Conservation (phyloP, 495 filamentous ascomycete species). For the Arthonia radiata region DNA sequence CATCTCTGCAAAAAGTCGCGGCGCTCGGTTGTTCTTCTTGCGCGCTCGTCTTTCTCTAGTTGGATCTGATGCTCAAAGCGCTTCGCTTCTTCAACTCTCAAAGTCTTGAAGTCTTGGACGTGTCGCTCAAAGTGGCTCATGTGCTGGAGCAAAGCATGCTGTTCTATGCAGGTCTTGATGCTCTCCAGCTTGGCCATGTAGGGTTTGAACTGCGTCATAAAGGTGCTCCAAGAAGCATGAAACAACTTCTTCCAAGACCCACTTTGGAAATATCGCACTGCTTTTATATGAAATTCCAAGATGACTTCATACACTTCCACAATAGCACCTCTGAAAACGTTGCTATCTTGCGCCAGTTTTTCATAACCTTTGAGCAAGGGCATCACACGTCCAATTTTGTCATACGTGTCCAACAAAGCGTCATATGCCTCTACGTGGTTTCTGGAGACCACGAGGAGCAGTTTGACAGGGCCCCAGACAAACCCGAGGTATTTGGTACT, state of each 20-base stretch:
- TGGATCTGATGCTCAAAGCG: too few species aligned
- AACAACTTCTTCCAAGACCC: conserved; percentile 13
- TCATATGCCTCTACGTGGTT: conserved; percentile 15
- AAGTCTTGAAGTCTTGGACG: too few species aligned
- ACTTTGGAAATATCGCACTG: conserved; percentile 13
- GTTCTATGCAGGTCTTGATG: too few species aligned
- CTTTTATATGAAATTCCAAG: conserved; percentile 17
- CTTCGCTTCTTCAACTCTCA: too few species aligned
- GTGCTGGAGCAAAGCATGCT: too few species aligned
- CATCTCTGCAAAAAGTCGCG: background rate
- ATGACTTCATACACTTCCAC: conserved; percentile 20
- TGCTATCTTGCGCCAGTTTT: conserved; percentile 9
- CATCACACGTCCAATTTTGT: conserved; percentile 16
- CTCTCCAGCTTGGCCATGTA: conserved; percentile 14
- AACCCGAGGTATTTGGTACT: conserved; percentile 13
- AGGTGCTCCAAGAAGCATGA: conserved; percentile 17
- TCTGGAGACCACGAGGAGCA: conserved; percentile 12
- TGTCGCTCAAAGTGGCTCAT: too few species aligned
- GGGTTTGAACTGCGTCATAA: conserved; percentile 11
- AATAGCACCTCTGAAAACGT: conserved; percentile 11
- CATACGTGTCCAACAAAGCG: conserved; percentile 17
- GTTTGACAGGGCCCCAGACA: conserved; percentile 17
- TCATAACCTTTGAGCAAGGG: conserved; percentile 15
- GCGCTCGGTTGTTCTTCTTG: background rate
- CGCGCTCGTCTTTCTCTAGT: background rate